A percentile compares a stretch with the other conserved stretches of the same genome.
Evolutionary conservation across 1,284 basidiomycete species (phyloP).

Genomic region (Lentinus polychrous): DNA sequence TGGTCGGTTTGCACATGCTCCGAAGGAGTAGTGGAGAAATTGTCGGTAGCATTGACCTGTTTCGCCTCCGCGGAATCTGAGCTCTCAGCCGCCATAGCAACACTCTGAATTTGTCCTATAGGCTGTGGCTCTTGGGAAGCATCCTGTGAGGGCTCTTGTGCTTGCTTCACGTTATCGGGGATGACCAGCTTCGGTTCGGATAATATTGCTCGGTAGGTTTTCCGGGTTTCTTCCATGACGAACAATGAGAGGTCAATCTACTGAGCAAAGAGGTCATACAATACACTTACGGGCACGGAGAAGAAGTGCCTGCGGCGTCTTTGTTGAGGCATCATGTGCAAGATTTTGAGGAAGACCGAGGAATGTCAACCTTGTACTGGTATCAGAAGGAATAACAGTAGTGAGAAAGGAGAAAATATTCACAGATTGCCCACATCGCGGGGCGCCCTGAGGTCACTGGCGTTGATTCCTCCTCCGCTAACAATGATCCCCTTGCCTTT

Average conservation of each 20-base stretch:
- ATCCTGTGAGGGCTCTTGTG: not conserved
- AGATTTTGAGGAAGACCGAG: conserved; percentile 61
- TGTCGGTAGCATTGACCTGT: not conserved
- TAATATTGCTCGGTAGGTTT: conserved; percentile 62
- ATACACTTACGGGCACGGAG: conserved; percentile 63
- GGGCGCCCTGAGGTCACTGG: conserved; percentile 58
- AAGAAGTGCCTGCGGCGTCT: conserved; percentile 56
- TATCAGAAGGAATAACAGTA: not conserved
- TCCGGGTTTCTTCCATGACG: conserved; percentile 46
- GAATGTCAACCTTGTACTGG: conserved; percentile 41
- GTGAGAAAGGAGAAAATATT: conserved; percentile 18
- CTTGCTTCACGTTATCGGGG: conserved; percentile 23
- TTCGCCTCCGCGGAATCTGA: not conserved
- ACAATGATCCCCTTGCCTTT: conserved; percentile 71
- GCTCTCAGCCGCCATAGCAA: not conserved
- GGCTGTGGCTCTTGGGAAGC: conserved; percentile 1
- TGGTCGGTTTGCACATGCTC: not conserved
- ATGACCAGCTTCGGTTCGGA: conserved; percentile 64
- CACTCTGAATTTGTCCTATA: not conserved
- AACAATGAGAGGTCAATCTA: conserved; percentile 1
- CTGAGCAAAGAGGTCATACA: not conserved
- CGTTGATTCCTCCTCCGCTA: conserved; percentile 52
- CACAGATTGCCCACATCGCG: conserved; percentile 71
- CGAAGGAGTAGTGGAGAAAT: not conserved
- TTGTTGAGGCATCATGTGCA: conserved; percentile 56